A percentile compares a stretch with the other conserved stretches of the same genome.
These are phyloP conservation scores for Kodamaea fukazawae DNA, from an alignment of 805 yeast species.

Conservation along the genomic window DNA sequence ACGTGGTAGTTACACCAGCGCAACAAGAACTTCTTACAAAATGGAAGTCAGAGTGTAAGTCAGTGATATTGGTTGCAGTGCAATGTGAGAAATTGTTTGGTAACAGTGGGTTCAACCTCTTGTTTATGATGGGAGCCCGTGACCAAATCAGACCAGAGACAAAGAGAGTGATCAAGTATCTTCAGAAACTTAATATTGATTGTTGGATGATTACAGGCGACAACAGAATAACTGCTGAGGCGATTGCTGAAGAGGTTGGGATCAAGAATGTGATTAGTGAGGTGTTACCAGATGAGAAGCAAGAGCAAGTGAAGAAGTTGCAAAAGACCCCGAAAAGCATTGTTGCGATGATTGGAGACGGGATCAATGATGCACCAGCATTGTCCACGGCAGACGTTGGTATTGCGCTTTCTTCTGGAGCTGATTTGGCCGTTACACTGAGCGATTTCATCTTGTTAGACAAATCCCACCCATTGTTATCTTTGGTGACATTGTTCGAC, in stretches of 20 bases:
- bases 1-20: conserved; percentile 32
- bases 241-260: conserved; percentile 63
- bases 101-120: conserved; percentile 32
- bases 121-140: conserved; percentile 55
- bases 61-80: conserved; percentile 56
- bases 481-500: conserved; percentile 54
- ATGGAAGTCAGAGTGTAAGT: conserved; percentile 67
- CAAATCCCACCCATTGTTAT: conserved; percentile 49
- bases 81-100: conserved; percentile 26
- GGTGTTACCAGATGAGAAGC: conserved; percentile 73
- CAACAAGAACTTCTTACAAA: conserved; percentile 35
- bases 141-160: conserved; percentile 63
- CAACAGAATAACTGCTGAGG: conserved; percentile 60
- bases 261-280: conserved; percentile 62
- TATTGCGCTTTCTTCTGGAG: conserved; percentile 71
- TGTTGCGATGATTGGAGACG: conserved; percentile 79
- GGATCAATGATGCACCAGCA: conserved; percentile 82
- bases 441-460: conserved; percentile 68
- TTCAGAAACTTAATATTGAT: conserved; percentile 43
- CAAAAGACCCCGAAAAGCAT: conserved; percentile 34
- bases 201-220: conserved; percentile 83
- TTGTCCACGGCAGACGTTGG: conserved; percentile 74
- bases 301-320: conserved; percentile 54
- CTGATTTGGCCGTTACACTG: conserved; percentile 71
- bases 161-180: conserved; percentile 40